Base-by-base conservation (phyloP, 2,329 filamentous ascomycete species). In the Xylariaceae sp. region DNA sequence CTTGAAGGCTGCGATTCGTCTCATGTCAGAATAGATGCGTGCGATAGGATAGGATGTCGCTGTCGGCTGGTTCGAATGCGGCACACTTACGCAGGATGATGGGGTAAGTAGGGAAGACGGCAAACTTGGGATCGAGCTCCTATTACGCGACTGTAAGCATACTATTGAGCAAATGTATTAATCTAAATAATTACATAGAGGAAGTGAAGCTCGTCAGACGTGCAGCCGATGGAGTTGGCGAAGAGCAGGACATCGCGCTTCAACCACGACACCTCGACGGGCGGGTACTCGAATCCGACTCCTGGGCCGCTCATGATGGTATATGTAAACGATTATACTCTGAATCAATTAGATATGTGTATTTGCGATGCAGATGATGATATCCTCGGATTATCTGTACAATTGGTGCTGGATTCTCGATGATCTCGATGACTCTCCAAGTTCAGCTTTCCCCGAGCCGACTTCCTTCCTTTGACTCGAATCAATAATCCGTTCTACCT, bases 191-290 rank as follows among this genome's bases (percentile, higher is more conserved):
- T 39, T 30, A 94, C 91, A 70, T 92, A 97, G 76, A 96, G 86
- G 73, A 93, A 96, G 73, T 96, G 91, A 70, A 96, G 84, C 80
- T 97, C 92, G 68, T 96, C 87, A n/a, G 82, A 82, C 10, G 85
- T 93, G 71, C 82, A 87, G 58, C 92, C 92, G 73, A 97, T 93
- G 77, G 88, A 93, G 75, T 88, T 88, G 67, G 92, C 92, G 74
- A 97, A 97, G 62, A 97, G 86, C 62, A 97, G 81, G 42, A 87
- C 85, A 79, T 97, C 92, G 66, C 92, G 86, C 82, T 92, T 92
- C 68, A 90, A 76, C 92, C 92, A 97, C 68, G 87, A 83, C 9
- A 96, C 90, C 71, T 88, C 83, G 70, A 84, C 78, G 52, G 83
- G 75, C 59, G 90, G 90, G 73, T 89, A 96, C 75, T 94, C 84